These are phyloP conservation scores for Isatis tinctoria DNA, from an alignment of 345 rosid genomes.

Conservation along the genomic window DNA sequence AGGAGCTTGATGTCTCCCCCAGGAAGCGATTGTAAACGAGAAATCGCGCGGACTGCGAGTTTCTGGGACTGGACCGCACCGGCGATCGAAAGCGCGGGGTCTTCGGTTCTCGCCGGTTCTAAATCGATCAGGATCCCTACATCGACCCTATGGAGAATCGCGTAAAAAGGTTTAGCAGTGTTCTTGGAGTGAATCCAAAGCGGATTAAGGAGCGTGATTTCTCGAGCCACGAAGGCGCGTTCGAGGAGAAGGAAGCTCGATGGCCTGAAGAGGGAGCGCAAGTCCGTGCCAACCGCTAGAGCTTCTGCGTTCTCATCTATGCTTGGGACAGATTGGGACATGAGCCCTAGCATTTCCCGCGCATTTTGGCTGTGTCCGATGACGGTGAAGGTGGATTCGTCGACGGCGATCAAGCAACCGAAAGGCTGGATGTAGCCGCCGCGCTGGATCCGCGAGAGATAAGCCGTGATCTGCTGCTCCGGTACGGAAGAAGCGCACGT, in stretches of 20 bases:
- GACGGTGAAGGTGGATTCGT: constrained; percentile 57
- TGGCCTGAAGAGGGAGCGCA: constrained; percentile 56
- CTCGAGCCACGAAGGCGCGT: constrained; percentile 82
- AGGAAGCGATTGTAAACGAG: constrained; percentile 82
- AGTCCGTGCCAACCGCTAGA: constrained; percentile 60
- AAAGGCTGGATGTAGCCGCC: constrained; percentile 90
- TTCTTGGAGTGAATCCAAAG: constrained; percentile 79
- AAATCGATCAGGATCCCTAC: constrained; percentile 94
- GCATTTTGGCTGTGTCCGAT: constrained; percentile 83
- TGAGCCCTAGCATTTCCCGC: constrained; percentile 71
- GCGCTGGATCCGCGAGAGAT: constrained; percentile 81
- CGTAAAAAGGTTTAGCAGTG: constrained; percentile 79
- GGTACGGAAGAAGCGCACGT: constrained; percentile 48
- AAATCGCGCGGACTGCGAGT: constrained; percentile 84
- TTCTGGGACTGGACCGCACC: constrained; percentile 99
- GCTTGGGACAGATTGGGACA: constrained; percentile 75
- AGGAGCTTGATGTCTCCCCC: constrained; percentile 83
- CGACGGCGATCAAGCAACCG: constrained; percentile 84
- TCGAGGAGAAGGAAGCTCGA: constrained; percentile 58
- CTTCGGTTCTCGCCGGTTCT: constrained; percentile 89
- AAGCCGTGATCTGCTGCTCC: constrained; percentile 77
- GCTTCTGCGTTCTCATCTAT: constrained; percentile 64
- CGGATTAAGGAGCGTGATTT: constrained; percentile 78
- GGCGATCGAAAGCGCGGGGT: constrained; percentile 88
- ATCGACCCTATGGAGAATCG: constrained; percentile 83